These are phyloP conservation scores for Mortierella claussenii DNA, from an alignment of 192 early-diverging fungal genomes.

Conservation along the genomic window DNA sequence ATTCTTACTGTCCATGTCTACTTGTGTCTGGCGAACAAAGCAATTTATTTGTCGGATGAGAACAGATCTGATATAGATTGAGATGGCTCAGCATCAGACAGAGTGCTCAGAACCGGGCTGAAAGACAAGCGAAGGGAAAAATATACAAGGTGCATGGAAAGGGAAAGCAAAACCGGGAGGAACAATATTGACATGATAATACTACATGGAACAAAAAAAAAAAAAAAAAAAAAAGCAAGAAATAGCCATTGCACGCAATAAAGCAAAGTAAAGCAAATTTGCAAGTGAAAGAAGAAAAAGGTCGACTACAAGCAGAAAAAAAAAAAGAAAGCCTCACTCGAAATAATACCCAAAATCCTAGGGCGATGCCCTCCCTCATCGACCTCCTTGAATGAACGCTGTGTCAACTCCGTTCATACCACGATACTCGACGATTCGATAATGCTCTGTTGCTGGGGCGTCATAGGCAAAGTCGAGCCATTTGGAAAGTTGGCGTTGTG, in stretches of 20 bases:
- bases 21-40: too few relatives aligned
- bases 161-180: not conserved
- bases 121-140: not conserved
- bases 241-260: too few relatives aligned
- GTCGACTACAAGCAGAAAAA: not conserved
- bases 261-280: too few relatives aligned
- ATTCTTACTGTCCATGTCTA: too few relatives aligned
- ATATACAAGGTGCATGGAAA: not conserved
- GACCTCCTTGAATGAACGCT: too few relatives aligned
- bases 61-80: not conserved
- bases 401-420: too few relatives aligned
- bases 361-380: too few relatives aligned
- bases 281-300: not conserved
- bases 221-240: not conserved
- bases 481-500: constrained; percentile 51
- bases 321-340: too few relatives aligned
- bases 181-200: constrained; percentile 3
- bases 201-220: not conserved
- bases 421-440: constrained; percentile 38
- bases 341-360: too few relatives aligned
- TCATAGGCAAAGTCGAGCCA: constrained; percentile 37
- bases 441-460: constrained; percentile 40
- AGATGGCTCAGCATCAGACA: not conserved
- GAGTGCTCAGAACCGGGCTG: not conserved
- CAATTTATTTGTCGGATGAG: too few relatives aligned